Conservation (phyloP, 768 basidiomycete species). For the Tulasnella sp. region DNA sequence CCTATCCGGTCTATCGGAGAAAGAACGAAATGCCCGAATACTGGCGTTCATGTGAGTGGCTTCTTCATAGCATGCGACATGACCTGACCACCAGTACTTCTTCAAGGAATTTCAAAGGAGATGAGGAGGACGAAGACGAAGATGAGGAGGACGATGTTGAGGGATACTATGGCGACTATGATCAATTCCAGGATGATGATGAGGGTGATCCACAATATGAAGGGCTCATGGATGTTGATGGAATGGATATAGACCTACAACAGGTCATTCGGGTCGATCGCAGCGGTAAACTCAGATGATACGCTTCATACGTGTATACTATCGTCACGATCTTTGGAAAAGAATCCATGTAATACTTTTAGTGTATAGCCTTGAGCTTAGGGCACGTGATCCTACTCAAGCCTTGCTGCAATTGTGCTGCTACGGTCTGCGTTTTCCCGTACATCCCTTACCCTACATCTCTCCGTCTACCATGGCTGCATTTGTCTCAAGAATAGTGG, state of each 20-base stretch:
- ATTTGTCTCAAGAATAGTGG: conserved; percentile 2
- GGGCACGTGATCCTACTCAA: too few species aligned
- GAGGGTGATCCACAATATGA: conserved; percentile 3
- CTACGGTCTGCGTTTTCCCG: neutral
- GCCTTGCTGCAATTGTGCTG: neutral
- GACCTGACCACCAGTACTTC: neutral
- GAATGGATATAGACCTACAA: neutral
- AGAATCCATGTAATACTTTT: neutral
- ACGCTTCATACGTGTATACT: too few species aligned
- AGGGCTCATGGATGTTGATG: conserved; percentile 1
- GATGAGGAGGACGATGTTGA: conserved; percentile 6
- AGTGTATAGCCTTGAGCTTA: too few species aligned
- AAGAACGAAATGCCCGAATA: conserved; percentile 5
- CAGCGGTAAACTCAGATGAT: neutral
- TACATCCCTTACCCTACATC: neutral
- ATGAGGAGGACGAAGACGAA: conserved; percentile 13
- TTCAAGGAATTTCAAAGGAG: conserved; percentile 13
- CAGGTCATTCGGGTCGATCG: conserved; percentile 10
- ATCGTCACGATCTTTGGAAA: neutral
- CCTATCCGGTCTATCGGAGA: neutral
- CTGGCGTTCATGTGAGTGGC: conserved; percentile 15
- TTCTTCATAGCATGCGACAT: neutral
- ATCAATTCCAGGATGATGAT: neutral
- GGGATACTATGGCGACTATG: conserved; percentile 3
- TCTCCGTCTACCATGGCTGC: neutral